Conservation (phyloP, 805 yeast species). For the Yamadazyma ubonensis region DNA sequence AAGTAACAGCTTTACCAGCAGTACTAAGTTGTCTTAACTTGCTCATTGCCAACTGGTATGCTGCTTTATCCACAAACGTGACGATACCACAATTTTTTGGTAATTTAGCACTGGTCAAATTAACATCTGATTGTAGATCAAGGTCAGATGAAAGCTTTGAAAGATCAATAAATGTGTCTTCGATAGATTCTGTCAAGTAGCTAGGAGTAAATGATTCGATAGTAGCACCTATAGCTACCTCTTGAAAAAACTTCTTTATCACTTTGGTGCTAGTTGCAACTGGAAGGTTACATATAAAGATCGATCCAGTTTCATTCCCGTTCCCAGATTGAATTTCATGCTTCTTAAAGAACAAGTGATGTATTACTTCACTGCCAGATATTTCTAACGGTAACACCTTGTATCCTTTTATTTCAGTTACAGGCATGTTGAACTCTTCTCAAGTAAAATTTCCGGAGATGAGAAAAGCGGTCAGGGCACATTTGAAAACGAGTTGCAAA, state of each 20-base stretch:
- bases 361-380: conserved; percentile 40
- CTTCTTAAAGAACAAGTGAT: conserved; percentile 65
- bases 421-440: conserved; percentile 6
- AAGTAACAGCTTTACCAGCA: conserved; percentile 24
- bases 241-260: conserved; percentile 56
- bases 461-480: conserved; percentile 7
- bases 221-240: conserved; percentile 63
- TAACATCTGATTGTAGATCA: conserved; percentile 25
- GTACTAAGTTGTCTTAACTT: conserved; percentile 54
- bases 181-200: conserved; percentile 37
- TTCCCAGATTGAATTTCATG: conserved; percentile 50
- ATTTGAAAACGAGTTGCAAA: too few species aligned
- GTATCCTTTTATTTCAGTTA: conserved; percentile 57
- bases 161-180: conserved; percentile 52
- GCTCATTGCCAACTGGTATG: conserved; percentile 61
- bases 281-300: conserved; percentile 81
- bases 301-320: conserved; percentile 48
- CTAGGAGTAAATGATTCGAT: conserved; percentile 47
- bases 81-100: conserved; percentile 76
- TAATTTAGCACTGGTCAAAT: conserved; percentile 40
- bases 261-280: conserved; percentile 51
- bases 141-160: conserved; percentile 60
- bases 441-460: conserved; percentile 5
- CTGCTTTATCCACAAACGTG: conserved; percentile 69
- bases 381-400: conserved; percentile 48